phyloP scores from a whole-genome alignment of 73 alveolate species.

The Stentor coeruleus region DNA sequence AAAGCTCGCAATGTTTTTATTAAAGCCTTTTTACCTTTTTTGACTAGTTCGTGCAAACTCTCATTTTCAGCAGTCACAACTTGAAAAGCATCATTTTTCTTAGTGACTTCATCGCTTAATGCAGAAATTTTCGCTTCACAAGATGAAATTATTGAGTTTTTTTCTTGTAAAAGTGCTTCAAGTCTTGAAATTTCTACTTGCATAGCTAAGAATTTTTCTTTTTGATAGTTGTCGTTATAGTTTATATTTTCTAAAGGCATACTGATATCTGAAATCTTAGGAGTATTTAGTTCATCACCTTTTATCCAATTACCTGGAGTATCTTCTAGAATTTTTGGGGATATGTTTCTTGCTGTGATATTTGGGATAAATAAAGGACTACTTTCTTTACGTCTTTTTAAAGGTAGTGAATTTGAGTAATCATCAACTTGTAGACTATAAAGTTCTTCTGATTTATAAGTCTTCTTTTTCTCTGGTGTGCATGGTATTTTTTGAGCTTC shows the following conservation, averaged over 20 bases:
- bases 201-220: too few species aligned
- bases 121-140: not conserved
- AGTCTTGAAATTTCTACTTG: not conserved
- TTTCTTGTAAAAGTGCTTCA: not conserved
- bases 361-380: too few species aligned
- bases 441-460: not conserved
- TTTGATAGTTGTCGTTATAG: not conserved
- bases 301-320: not conserved
- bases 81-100: not conserved
- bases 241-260: not conserved
- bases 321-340: not conserved
- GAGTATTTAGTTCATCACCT: too few species aligned
- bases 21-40: constrained; percentile 12
- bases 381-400: not conserved
- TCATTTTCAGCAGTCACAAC: not conserved
- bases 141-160: too few species aligned
- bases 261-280: not conserved
- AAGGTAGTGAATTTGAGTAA: not conserved
- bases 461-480: not conserved
- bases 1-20: constrained; percentile 20
- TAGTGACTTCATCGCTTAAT: not conserved
- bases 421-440: not conserved
- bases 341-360: not conserved
- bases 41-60: not conserved
- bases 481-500: not conserved